These are phyloP conservation scores for Stephania yunnanensis DNA, from an alignment of 164 flowering plant species.

Conservation along the genomic window DNA sequence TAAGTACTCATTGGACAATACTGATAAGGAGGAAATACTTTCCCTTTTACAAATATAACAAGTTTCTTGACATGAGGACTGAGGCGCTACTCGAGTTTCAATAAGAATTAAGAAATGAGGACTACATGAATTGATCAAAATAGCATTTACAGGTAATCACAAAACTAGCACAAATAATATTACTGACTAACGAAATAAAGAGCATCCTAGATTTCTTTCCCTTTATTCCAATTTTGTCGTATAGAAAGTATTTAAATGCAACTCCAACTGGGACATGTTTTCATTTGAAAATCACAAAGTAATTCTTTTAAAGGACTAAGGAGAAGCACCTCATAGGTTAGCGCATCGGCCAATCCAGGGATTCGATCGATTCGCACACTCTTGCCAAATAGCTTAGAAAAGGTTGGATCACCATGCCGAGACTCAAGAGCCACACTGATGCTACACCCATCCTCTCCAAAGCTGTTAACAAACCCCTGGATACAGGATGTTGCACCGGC, in stretches of 20 bases:
- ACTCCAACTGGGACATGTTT: neutral
- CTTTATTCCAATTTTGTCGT: no score
- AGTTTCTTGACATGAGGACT: neutral
- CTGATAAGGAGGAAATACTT: neutral
- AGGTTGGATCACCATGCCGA: slow-evolving; percentile 84
- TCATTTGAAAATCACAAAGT: neutral
- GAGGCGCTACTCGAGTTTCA: no score
- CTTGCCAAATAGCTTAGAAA: slow-evolving; percentile 91
- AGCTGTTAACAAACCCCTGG: slow-evolving; percentile 82
- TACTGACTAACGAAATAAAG: no score
- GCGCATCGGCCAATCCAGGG: slow-evolving; percentile 80
- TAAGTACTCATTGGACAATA: neutral
- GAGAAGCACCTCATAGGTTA: slow-evolving; percentile 75
- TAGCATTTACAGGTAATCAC: no score
- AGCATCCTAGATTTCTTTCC: no score
- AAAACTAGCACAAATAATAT: no score
- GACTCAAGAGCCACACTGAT: slow-evolving; percentile 77
- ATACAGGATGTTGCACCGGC: slow-evolving; percentile 78
- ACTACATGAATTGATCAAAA: no score
- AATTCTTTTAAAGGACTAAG: neutral
- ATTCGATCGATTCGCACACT: slow-evolving; percentile 86
- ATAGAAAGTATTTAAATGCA: neutral
- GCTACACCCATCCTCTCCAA: slow-evolving; percentile 90
- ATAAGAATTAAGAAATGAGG: no score
- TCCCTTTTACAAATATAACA: no score